Percentiles rank a stretch among this genome's conserved stretches.
Conservation (phyloP, 768 basidiomycete species). For the Leccinellum luteum region DNA sequence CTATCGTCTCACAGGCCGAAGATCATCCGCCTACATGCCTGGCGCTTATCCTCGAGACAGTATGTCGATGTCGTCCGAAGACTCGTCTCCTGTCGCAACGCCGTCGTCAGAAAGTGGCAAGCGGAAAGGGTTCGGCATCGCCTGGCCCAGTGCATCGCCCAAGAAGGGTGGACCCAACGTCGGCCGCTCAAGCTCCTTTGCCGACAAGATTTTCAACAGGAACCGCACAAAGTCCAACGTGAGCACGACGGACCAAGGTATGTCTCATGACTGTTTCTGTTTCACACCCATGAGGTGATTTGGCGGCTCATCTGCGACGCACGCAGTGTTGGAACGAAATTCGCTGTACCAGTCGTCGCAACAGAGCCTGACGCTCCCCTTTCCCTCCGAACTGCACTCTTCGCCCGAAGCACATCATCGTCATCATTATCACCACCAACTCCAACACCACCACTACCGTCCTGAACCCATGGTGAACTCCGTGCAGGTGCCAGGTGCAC, state of each 20-base stretch:
- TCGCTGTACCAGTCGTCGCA: slow-evolving; percentile 29
- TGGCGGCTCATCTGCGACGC: neutral
- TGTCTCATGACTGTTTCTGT: slow-evolving; percentile 17
- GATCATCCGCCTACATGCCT: slow-evolving; percentile 40
- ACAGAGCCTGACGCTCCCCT: slow-evolving; percentile 21
- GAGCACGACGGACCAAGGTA: slow-evolving; percentile 46
- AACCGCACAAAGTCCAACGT: slow-evolving; percentile 52
- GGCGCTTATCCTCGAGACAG: slow-evolving; percentile 53
- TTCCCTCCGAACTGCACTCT: slow-evolving; percentile 14
- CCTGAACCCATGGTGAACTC: neutral
- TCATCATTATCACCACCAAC: neutral
- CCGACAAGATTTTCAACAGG: slow-evolving; percentile 57
- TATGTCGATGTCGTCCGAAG: slow-evolving; percentile 65
- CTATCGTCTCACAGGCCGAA: slow-evolving; percentile 40
- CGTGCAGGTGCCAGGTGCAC: neutral
- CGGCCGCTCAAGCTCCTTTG: slow-evolving; percentile 55
- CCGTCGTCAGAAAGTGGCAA: slow-evolving; percentile 47
- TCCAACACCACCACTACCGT: neutral
- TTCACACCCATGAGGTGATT: neutral
- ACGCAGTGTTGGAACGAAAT: slow-evolving; percentile 19
- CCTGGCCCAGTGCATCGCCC: slow-evolving; percentile 50
- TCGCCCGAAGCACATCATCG: neutral
- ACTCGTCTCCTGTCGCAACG: slow-evolving; percentile 58
- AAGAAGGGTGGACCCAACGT: slow-evolving; percentile 46
- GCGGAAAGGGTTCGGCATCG: slow-evolving; percentile 32